phyloP scores from a whole-genome alignment of 2,329 filamentous ascomycete genomes.

The Calonectria henricotiae region DNA sequence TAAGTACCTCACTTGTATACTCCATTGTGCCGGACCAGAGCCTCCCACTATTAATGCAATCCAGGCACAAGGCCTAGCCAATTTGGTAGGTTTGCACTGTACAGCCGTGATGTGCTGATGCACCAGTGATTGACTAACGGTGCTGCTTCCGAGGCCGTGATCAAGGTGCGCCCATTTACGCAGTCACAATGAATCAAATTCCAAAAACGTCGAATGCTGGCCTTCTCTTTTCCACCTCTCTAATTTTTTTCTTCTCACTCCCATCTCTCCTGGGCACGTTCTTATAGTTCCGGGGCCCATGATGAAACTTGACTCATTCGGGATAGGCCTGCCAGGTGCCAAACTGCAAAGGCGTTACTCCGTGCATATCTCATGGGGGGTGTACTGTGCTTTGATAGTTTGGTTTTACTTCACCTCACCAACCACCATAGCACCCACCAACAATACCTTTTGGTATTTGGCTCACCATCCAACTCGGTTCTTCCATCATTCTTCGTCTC shows the following conservation, averaged over 20 bases:
- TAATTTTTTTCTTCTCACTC: background rate
- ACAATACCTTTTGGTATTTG: conserved; percentile 15
- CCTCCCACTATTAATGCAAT: background rate
- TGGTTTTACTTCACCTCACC: conserved; percentile 27
- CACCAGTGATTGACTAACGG: conserved; percentile 21
- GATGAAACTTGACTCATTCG: conserved; percentile 30
- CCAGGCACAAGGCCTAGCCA: background rate
- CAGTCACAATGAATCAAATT: background rate
- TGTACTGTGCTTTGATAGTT: conserved; percentile 32
- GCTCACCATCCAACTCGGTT: conserved; percentile 32
- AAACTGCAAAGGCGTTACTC: conserved; percentile 31
- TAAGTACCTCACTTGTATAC: conserved; percentile 20
- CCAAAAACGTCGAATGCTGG: background rate
- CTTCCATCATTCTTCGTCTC: conserved; percentile 33
- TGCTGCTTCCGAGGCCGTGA: conserved; percentile 31
- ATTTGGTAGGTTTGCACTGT: conserved; percentile 3
- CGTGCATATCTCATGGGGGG: conserved; percentile 13
- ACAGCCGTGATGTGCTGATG: conserved; percentile 1
- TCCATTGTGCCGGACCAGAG: conserved; percentile 12
- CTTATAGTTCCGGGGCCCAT: conserved; percentile 25
- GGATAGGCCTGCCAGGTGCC: conserved; percentile 29
- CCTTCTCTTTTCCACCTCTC: conserved; percentile 11
- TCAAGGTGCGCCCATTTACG: background rate
- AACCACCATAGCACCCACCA: conserved; percentile 23
- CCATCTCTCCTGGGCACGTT: background rate